Conservation (phyloP, 495 filamentous ascomycete species). For the Neurospora sp. region DNA sequence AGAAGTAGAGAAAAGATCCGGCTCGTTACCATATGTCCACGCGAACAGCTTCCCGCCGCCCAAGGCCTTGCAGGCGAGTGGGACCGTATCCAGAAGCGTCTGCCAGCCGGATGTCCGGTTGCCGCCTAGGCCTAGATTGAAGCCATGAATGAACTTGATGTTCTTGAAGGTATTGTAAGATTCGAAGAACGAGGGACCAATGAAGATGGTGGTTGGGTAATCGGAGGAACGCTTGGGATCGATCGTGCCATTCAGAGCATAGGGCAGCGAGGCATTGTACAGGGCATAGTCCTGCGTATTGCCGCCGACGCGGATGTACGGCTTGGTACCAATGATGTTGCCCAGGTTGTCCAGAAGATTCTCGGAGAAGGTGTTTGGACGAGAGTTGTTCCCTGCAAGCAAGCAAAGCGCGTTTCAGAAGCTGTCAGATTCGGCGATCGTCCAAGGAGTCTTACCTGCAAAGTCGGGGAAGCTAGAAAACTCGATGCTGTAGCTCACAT, state of each 20-base stretch:
- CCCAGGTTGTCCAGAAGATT: constrained; percentile 45
- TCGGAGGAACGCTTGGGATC: constrained; percentile 41
- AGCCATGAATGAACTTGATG: constrained; percentile 51
- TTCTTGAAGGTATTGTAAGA: constrained; percentile 50
- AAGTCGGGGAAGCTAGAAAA: constrained; percentile 53
- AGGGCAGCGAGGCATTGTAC: constrained; percentile 44
- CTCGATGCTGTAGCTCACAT: constrained; percentile 52
- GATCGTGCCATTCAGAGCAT: constrained; percentile 44
- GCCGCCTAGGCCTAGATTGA: constrained; percentile 48
- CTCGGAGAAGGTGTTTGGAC: constrained; percentile 48
- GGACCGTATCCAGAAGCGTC: constrained; percentile 44
- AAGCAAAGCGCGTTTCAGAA: background rate
- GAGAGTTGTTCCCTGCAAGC: constrained; percentile 31
- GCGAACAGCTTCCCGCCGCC: constrained; percentile 36
- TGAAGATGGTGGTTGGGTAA: constrained; percentile 51
- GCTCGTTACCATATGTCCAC: constrained; percentile 62
- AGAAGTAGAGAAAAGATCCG: constrained; percentile 50
- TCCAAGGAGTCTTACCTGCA: constrained; percentile 37
- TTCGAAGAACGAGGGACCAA: constrained; percentile 56
- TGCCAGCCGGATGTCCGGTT: constrained; percentile 43
- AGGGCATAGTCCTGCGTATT: constrained; percentile 56
- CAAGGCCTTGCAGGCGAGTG: constrained; percentile 50
- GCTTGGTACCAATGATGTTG: constrained; percentile 38
- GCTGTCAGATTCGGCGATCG: background rate
- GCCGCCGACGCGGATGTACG: constrained; percentile 50